Evolutionary conservation across 2,329 filamentous ascomycete species (phyloP).

Genomic region (Botrytis fabae): DNA sequence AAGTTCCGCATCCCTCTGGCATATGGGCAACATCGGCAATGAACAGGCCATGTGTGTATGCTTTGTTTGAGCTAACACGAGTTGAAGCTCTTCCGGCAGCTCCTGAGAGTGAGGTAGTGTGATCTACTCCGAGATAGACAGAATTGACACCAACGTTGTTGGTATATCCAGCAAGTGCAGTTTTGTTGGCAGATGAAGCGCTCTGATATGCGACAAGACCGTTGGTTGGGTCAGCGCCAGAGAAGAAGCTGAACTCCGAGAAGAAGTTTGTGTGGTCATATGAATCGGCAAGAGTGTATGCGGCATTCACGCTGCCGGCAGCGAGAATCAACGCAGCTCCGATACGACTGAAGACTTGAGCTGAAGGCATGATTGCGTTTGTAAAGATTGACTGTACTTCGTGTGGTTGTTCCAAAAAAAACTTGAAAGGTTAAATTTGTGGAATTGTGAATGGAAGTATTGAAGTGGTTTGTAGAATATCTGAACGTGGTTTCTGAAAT

Average conservation of each 20-base stretch:
- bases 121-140: constrained; percentile 71
- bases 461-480: not conserved
- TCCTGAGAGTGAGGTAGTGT: constrained; percentile 53
- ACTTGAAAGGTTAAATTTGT: not conserved
- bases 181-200: constrained; percentile 55
- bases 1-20: constrained; percentile 59
- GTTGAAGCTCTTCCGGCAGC: constrained; percentile 64
- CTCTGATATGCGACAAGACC: constrained; percentile 73
- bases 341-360: constrained; percentile 34
- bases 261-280: constrained; percentile 49
- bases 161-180: constrained; percentile 47
- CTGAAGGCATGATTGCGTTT: constrained; percentile 29
- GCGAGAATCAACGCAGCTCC: constrained; percentile 38
- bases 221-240: constrained; percentile 64
- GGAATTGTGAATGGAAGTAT: constrained; percentile 12
- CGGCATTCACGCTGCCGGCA: constrained; percentile 34
- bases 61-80: constrained; percentile 58
- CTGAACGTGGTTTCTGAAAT: constrained; percentile 15
- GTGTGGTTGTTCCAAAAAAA: not conserved
- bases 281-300: constrained; percentile 47
- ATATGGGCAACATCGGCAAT: constrained; percentile 60
- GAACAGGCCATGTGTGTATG: constrained; percentile 57
- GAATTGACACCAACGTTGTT: constrained; percentile 44
- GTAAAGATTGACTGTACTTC: not conserved
- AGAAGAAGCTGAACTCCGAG: constrained; percentile 56